Conservation (phyloP, 495 filamentous ascomycete genomes). For the Thermothielavioides terrestris region DNA sequence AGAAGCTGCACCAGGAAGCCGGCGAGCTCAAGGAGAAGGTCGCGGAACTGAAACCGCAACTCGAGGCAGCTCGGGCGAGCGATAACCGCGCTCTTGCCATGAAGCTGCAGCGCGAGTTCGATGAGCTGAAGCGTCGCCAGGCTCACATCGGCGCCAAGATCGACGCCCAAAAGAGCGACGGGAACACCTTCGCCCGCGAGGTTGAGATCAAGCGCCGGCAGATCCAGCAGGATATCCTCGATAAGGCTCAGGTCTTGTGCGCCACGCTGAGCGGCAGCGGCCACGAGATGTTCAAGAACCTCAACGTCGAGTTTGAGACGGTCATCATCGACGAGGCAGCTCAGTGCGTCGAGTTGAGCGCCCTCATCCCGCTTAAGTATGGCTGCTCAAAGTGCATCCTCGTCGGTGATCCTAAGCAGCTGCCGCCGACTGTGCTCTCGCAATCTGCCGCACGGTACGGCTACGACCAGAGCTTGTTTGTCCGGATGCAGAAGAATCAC, state of each 20-base stretch:
- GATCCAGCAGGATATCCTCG: constrained; percentile 83
- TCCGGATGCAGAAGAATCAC: constrained; percentile 91
- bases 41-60: constrained; percentile 51
- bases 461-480: constrained; percentile 97
- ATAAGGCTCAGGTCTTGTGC: constrained; percentile 85
- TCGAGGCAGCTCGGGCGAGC: constrained; percentile 61
- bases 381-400: constrained; percentile 95
- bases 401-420: constrained; percentile 93
- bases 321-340: constrained; percentile 98
- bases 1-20: constrained; percentile 75
- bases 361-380: constrained; percentile 94
- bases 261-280: constrained; percentile 92
- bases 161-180: constrained; percentile 75
- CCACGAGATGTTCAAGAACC: constrained; percentile 92
- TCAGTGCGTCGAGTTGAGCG: constrained; percentile 94
- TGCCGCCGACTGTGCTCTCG: constrained; percentile 92
- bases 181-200: constrained; percentile 65
- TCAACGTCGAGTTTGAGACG: constrained; percentile 95
- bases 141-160: constrained; percentile 65
- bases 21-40: constrained; percentile 65
- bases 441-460: constrained; percentile 85
- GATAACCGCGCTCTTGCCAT: constrained; percentile 47
- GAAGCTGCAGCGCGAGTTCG: constrained; percentile 69
- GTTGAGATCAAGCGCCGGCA: constrained; percentile 75
- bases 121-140: constrained; percentile 65